These are phyloP conservation scores for Elaeagnus macrophylla DNA, from an alignment of 306 rosid genomes.

Conservation along the genomic window DNA sequence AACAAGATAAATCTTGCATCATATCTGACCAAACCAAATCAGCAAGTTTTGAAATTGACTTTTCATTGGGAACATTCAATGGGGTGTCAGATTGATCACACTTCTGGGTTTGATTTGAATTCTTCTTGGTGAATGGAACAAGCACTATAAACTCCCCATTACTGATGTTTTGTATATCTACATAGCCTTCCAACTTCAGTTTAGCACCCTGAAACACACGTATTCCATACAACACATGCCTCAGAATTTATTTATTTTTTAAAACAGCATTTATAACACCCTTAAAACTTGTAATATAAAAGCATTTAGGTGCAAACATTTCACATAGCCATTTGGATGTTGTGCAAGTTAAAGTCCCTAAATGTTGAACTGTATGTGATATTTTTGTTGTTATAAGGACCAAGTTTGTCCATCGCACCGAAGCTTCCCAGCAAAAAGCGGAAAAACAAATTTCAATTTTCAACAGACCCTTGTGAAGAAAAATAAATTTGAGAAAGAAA, in stretches of 20 bases:
- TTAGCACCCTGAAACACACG: slow-evolving; percentile 50
- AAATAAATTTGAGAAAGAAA: neutral
- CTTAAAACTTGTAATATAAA: too few species aligned
- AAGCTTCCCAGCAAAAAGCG: neutral
- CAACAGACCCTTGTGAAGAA: neutral
- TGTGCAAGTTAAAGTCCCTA: too few species aligned
- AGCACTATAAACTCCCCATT: slow-evolving; percentile 57
- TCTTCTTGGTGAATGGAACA: slow-evolving; percentile 57
- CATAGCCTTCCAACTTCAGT: slow-evolving; percentile 44
- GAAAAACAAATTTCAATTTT: too few species aligned
- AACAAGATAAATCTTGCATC: slow-evolving; percentile 57
- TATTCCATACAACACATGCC: slow-evolving; percentile 3
- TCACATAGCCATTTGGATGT: too few species aligned
- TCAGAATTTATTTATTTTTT: too few species aligned
- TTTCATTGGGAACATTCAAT: slow-evolving; percentile 13
- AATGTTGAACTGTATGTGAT: too few species aligned
- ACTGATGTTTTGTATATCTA: slow-evolving; percentile 23
- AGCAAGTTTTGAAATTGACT: slow-evolving; percentile 41
- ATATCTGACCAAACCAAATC: slow-evolving; percentile 61
- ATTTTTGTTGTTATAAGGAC: too few species aligned
- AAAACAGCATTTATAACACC: too few species aligned
- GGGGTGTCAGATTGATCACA: slow-evolving; percentile 23
- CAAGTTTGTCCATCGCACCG: too few species aligned
- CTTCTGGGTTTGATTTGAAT: slow-evolving; percentile 14
- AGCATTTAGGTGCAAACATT: too few species aligned